These are phyloP conservation scores for Aspergillus asperescens DNA, from an alignment of 495 filamentous ascomycete genomes.

Conservation along the genomic window DNA sequence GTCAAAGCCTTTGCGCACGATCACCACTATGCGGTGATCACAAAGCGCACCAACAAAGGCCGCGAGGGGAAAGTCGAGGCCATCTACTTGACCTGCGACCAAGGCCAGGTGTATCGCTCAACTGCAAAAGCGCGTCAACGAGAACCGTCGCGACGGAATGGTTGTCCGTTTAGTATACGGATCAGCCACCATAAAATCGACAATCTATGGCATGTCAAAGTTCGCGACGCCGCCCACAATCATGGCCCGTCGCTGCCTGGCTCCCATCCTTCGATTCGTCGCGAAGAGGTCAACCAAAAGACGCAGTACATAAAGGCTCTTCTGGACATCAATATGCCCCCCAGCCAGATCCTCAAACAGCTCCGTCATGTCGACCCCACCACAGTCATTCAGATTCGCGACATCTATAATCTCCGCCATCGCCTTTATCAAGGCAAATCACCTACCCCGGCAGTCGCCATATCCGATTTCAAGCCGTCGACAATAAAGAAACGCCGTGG, in stretches of 20 bases:
- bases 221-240: constrained; percentile 7
- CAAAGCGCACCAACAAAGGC: constrained; percentile 14
- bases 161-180: constrained; percentile 9
- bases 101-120: constrained; percentile 10
- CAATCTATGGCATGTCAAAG: constrained; percentile 11
- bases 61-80: constrained; percentile 10
- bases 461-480: not conserved
- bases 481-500: not conserved
- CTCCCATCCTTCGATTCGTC: constrained; percentile 10
- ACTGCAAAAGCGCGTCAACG: constrained; percentile 12
- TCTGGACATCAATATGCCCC: constrained; percentile 14
- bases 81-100: constrained; percentile 14
- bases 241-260: constrained; percentile 8
- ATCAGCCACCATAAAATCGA: constrained; percentile 13
- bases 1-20: constrained; percentile 9
- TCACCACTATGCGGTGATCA: constrained; percentile 11
- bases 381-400: constrained; percentile 12
- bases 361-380: constrained; percentile 11
- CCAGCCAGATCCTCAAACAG: constrained; percentile 14
- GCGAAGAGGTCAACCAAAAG: constrained; percentile 9
- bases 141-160: constrained; percentile 7
- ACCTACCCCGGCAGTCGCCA: constrained; percentile 2
- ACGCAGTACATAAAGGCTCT: constrained; percentile 16
- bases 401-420: constrained; percentile 12
- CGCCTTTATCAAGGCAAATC: constrained; percentile 11